Evolutionary conservation across 73 alveolate species (phyloP), one percentile per base, ranked within the genome.

Genomic region (Paramecium primaurelia): DNA sequence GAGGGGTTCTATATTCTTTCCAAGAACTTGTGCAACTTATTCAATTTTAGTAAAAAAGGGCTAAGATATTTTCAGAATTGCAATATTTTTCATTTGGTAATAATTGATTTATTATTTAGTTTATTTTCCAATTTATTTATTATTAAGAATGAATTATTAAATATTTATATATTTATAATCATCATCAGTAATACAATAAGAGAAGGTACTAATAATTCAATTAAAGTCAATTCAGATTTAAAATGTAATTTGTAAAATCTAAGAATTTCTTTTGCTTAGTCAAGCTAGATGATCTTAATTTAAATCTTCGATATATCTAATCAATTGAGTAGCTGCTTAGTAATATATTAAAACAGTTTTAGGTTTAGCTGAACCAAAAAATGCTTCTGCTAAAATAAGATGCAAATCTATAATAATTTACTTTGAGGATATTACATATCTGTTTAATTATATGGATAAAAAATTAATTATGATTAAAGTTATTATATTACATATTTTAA

Each of bases 221-320:
- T 64, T 1, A 32, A 12, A 64, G 47, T 4, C 84, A 51, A 64
- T 64, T 64, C 26, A 64, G 84, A 64, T 28, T 64, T 64, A 64
- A 64, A 28, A 64, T 64, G 22, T 73, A 73, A 73, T 73, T 73
- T n/a, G 87, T 73, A 34, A 73, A 73, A n/a, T 73, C 87, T 16
- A 38, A 38, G 37, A 73, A 28, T 73, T 73, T 18, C 59, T 34
- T 73, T 73, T 73, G 58, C 42, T 37, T 37, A 37, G 68, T 8
- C 87, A 73, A 37, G 38, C 87, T 0, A 37, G n/a, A 12, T 37
- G 59, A 16, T 73, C 60, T 16, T 37, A 37, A 36, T 36, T n/a
- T 20, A 73, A 73, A 38, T 73, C 59, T 14, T 73, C n/a, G 6
- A 40, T 30, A 40, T 73, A 73, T 73, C 87, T 73, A 6, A 73